These are phyloP conservation scores for Blastobotrys mokoenaii DNA, from an alignment of 805 yeast species.

Conservation along the genomic window DNA sequence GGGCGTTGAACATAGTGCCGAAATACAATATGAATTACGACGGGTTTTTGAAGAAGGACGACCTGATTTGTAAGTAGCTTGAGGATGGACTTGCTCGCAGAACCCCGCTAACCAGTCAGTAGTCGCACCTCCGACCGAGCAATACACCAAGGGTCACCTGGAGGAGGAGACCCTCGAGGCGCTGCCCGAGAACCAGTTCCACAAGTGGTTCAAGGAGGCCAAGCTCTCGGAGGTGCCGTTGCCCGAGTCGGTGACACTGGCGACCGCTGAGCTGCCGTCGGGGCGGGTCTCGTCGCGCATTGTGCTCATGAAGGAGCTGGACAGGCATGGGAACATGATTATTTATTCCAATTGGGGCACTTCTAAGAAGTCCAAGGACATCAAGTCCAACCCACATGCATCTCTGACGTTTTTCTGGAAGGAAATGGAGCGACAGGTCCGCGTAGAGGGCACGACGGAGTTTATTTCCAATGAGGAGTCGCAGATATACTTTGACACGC, in stretches of 20 bases:
- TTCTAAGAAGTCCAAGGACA: conserved; percentile 72
- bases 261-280: conserved; percentile 80
- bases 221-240: conserved; percentile 44
- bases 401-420: conserved; percentile 91
- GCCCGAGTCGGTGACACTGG: conserved; percentile 80
- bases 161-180: conserved; percentile 42
- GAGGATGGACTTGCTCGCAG: not conserved
- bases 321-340: conserved; percentile 64
- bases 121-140: conserved; percentile 81
- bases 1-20: not conserved
- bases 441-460: conserved; percentile 83
- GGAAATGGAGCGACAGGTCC: conserved; percentile 79
- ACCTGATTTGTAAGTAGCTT: not conserved
- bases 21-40: not conserved
- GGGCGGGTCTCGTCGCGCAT: conserved; percentile 86
- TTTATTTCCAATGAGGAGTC: conserved; percentile 64
- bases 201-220: conserved; percentile 79
- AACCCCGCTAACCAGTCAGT: too few relatives aligned
- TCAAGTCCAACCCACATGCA: conserved; percentile 65
- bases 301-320: conserved; percentile 84
- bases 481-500: conserved; percentile 67
- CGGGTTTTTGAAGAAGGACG: not conserved
- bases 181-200: conserved; percentile 72
- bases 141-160: conserved; percentile 63
- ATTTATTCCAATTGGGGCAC: conserved; percentile 88